phyloP scores from a whole-genome alignment of 1,284 basidiomycete genomes.

The Chondrostereum purpureum region DNA sequence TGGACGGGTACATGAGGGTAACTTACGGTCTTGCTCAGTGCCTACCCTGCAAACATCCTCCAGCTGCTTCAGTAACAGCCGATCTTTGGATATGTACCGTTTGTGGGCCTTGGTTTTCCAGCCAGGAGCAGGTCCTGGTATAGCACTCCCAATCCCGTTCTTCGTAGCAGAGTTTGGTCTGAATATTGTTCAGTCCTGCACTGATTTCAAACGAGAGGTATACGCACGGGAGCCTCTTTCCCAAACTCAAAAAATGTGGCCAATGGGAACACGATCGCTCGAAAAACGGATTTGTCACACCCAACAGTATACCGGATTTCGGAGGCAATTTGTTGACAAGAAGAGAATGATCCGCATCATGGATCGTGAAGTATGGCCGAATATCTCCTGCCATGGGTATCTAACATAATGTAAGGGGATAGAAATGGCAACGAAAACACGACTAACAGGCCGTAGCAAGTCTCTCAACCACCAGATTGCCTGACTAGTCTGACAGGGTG shows the following conservation, averaged over 20 bases:
- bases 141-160: conserved; percentile 16
- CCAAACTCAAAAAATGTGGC: conserved; percentile 81
- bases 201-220: background rate
- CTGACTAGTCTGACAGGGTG: conserved; percentile 76
- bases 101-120: conserved; percentile 79
- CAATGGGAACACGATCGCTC: conserved; percentile 85
- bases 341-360: conserved; percentile 77
- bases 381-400: conserved; percentile 84
- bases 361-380: conserved; percentile 93
- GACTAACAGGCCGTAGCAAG: conserved; percentile 78
- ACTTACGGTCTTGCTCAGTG: conserved; percentile 48
- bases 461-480: conserved; percentile 90
- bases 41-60: conserved; percentile 48
- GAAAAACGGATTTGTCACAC: conserved; percentile 95
- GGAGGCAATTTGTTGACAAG: conserved; percentile 83
- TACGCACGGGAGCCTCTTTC: conserved; percentile 37
- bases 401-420: conserved; percentile 32
- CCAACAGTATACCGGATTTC: conserved; percentile 76
- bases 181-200: background rate
- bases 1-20: conserved; percentile 1
- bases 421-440: conserved; percentile 30
- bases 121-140: conserved; percentile 54
- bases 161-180: conserved; percentile 9
- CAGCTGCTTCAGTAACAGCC: conserved; percentile 60
- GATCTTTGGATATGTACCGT: conserved; percentile 83